Conservation (phyloP, 441 rosid species). For the Kokia cookei region DNA sequence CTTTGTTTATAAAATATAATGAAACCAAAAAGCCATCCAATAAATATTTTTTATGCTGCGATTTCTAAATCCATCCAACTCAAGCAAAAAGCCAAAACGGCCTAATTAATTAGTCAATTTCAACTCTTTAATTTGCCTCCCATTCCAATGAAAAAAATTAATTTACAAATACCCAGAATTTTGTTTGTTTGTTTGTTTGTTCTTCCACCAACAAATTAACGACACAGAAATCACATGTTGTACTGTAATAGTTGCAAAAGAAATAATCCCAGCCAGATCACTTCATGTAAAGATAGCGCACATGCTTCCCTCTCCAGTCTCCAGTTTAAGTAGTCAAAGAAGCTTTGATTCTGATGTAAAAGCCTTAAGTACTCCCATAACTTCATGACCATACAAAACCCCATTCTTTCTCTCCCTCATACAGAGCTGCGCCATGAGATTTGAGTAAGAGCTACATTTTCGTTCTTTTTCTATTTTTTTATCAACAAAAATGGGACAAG, state of each 20-base stretch:
- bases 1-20: too few relatives aligned
- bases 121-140: neutral
- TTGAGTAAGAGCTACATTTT: neutral
- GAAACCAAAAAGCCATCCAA: too few relatives aligned
- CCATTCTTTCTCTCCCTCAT: neutral
- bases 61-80: neutral
- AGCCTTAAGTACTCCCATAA: constrained; percentile 19
- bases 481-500: constrained; percentile 27
- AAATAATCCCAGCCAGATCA: constrained; percentile 1
- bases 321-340: constrained; percentile 5
- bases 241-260: neutral
- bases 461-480: neutral
- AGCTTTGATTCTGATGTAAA: constrained; percentile 17
- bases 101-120: constrained; percentile 5
- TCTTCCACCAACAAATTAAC: neutral
- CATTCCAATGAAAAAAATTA: neutral
- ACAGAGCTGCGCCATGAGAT: constrained; percentile 12
- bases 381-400: constrained; percentile 4
- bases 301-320: constrained; percentile 10
- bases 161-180: constrained; percentile 10
- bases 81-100: neutral
- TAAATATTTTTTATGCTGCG: too few relatives aligned
- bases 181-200: constrained; percentile 1
- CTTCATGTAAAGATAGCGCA: constrained; percentile 17
- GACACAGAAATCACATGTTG: neutral